Base-by-base conservation (phyloP, 2,329 filamentous ascomycete species). In the Paecilomyces formosus region DNA sequence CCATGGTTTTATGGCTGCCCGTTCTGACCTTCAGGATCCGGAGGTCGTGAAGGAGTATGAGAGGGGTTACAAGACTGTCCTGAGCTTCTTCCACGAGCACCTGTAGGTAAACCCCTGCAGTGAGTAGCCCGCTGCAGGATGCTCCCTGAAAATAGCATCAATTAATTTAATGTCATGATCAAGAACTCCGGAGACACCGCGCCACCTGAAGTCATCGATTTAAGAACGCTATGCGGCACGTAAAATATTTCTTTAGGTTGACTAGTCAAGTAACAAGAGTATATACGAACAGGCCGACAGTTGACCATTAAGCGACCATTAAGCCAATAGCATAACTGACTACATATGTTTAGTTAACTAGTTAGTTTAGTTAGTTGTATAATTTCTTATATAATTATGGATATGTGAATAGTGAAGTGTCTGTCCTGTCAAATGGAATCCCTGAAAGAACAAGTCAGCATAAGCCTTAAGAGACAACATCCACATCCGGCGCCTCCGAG, bases 1-100 rank as follows among this genome's bases (percentile, higher is more conserved):
- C 35, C 77, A 79, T 62, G 77, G 77, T 31, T 79, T 74, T 69
- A 78, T 79, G 77, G 75, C 74, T n/a, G 76, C 76, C 11, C 64
- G 76, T 33, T 66, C 72, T 55, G 63, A 78, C 55, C 55, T 78
- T 55, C 71, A 76, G 56, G 68, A 78, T 58, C 63, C 68, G 0
- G 70, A 74, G 60, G 73, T 75, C 45, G 68, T 67, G 53, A 74
- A 74, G 63, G 75, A 76, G 59, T 78, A 78, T 57, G 74, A 78
- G 68, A 68, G 73, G 22, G 76, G 74, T 7, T 78, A 78, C 57
- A 68, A 70, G 64, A 72, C 70, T 28, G 66, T 72, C 18, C 61
- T 78, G 53, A 66, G 69, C n/a, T 78, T 77, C 61, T 69, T 78
- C 62, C 68, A 74, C 56, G 65, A 76, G 66, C 69, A 77, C 64